phyloP scores from a whole-genome alignment of 129 eudicot genomes.

The Flaveria robusta region DNA sequence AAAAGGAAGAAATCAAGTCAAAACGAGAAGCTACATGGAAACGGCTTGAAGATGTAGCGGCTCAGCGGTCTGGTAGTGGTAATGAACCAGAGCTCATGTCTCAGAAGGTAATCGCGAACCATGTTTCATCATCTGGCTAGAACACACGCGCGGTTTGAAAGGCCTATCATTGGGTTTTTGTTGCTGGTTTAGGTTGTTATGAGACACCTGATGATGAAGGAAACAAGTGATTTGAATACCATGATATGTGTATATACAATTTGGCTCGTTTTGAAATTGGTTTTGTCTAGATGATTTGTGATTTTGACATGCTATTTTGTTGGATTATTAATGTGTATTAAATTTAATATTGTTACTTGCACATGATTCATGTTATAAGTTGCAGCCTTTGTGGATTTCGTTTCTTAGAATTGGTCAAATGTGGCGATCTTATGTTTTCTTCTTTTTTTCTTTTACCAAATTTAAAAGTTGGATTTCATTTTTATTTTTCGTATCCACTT shows the following conservation, averaged over 20 bases:
- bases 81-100: constrained; percentile 48
- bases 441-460: not conserved
- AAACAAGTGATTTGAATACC: constrained; percentile 16
- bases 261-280: constrained; percentile 27
- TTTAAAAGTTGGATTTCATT: not conserved
- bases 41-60: constrained; percentile 67
- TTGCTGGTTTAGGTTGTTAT: constrained; percentile 13
- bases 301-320: constrained; percentile 15
- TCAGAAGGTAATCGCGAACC: constrained; percentile 28
- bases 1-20: constrained; percentile 47
- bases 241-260: constrained; percentile 32
- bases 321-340: constrained; percentile 31
- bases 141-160: not conserved
- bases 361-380: constrained; percentile 13
- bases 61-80: constrained; percentile 40
- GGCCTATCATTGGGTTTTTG: constrained; percentile 21
- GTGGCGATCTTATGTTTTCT: not conserved
- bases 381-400: constrained; percentile 17
- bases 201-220: constrained; percentile 8
- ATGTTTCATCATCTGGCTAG: constrained; percentile 38
- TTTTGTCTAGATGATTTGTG: constrained; percentile 32
- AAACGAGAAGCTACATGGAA: constrained; percentile 69
- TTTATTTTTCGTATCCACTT: not conserved
- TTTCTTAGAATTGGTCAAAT: constrained; percentile 7
- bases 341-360: constrained; percentile 16